Evolutionary conservation across 371 early-diverging fungal species (phyloP).

Genomic region (Phascolomyces articulosus): DNA sequence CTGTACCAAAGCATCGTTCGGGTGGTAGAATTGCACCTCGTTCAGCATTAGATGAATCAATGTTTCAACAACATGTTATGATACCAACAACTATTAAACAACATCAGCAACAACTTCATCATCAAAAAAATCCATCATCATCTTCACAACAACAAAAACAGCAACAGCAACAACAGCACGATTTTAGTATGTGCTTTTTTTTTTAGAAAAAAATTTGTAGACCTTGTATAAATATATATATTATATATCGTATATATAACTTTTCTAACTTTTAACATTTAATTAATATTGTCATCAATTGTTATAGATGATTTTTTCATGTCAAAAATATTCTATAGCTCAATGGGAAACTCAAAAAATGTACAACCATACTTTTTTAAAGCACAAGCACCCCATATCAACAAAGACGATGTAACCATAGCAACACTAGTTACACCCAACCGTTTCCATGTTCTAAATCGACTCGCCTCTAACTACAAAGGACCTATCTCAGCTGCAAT

Average conservation of each 20-base stretch:
- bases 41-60: constrained; percentile 33
- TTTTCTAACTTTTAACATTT: too few species aligned
- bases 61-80: constrained; percentile 43
- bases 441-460: constrained; percentile 51
- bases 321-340: constrained; percentile 61
- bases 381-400: constrained; percentile 44
- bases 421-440: constrained; percentile 63
- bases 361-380: constrained; percentile 63
- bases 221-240: too few species aligned
- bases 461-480: constrained; percentile 61
- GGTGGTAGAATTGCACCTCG: constrained; percentile 11
- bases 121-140: too few species aligned
- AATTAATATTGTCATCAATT: too few species aligned
- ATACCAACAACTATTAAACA: constrained; percentile 55
- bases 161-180: background rate
- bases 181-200: background rate
- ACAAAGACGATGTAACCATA: constrained; percentile 62
- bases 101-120: constrained; percentile 37
- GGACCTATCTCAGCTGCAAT: constrained; percentile 53
- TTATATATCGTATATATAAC: too few species aligned
- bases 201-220: too few species aligned
- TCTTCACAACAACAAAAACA: background rate
- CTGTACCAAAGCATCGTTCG: background rate
- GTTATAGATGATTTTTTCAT: constrained; percentile 49
- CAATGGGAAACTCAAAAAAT: constrained; percentile 64